Evolutionary conservation across 495 filamentous ascomycete genomes (phyloP).

Genomic region (Aspergillus carlsbadensis): DNA sequence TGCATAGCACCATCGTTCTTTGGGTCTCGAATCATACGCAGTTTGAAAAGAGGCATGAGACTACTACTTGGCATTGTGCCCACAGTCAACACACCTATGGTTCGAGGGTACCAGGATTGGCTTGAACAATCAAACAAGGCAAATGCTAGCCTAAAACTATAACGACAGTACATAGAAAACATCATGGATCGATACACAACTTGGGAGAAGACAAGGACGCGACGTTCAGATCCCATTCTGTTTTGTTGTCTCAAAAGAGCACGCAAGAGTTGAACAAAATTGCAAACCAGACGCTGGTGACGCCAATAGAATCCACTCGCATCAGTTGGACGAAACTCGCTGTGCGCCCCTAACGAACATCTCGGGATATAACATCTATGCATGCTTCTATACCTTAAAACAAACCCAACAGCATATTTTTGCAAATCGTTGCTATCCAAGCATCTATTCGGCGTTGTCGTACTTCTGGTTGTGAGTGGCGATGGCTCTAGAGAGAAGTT

Average conservation of each 20-base stretch:
- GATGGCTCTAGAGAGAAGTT: slow-evolving; percentile 56
- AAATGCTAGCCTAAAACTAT: slow-evolving; percentile 9
- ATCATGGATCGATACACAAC: not conserved
- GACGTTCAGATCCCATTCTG: slow-evolving; percentile 6
- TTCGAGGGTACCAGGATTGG: too few species aligned
- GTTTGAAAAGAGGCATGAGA: too few species aligned
- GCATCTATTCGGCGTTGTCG: slow-evolving; percentile 39
- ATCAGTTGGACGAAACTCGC: slow-evolving; percentile 14
- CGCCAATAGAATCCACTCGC: slow-evolving; percentile 6
- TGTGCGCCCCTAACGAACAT: slow-evolving; percentile 19
- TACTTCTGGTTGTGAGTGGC: slow-evolving; percentile 69
- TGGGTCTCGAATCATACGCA: too few species aligned
- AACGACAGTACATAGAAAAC: slow-evolving; percentile 3
- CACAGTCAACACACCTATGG: too few species aligned
- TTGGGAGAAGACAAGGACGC: slow-evolving; percentile 10
- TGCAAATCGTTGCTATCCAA: slow-evolving; percentile 11
- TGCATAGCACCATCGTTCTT: too few species aligned
- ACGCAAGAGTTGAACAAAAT: slow-evolving; percentile 3
- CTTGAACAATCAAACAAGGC: not conserved
- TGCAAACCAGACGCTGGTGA: slow-evolving; percentile 9
- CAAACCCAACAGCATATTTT: slow-evolving; percentile 12
- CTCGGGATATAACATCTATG: slow-evolving; percentile 23
- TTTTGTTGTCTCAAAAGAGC: slow-evolving; percentile 6
- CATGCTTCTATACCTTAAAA: slow-evolving; percentile 27
- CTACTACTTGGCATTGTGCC: too few species aligned